Evolutionary conservation across 345 rosid species (phyloP).

Genomic region (Salix udensis): DNA sequence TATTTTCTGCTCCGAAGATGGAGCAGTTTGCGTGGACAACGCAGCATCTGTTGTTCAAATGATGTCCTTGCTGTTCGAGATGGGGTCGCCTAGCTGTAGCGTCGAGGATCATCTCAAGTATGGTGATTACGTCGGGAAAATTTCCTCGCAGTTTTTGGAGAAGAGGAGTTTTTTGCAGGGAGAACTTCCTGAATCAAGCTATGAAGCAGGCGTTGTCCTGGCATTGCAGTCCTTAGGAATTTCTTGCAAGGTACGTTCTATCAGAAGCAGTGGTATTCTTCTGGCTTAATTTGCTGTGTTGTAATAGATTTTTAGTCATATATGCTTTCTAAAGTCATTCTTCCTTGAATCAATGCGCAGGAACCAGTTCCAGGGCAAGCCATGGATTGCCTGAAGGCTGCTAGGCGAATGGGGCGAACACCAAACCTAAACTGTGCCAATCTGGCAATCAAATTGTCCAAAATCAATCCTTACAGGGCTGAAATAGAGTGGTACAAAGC

Average conservation of each 20-base stretch:
- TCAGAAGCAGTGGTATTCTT: neutral
- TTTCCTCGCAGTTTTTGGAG: conserved; percentile 37
- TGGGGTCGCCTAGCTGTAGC: conserved; percentile 28
- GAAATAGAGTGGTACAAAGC: conserved; percentile 64
- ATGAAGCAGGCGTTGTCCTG: conserved; percentile 55
- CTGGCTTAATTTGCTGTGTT: neutral
- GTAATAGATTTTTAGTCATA: neutral
- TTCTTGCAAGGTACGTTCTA: conserved; percentile 30
- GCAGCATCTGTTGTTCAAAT: conserved; percentile 43
- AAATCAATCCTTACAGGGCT: conserved; percentile 42
- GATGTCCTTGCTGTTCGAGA: conserved; percentile 47
- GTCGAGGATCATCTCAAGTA: conserved; percentile 61
- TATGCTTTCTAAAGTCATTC: neutral
- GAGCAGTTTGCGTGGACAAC: conserved; percentile 75
- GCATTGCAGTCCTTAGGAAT: conserved; percentile 66
- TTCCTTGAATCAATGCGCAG: conserved; percentile 10
- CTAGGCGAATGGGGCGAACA: conserved; percentile 39
- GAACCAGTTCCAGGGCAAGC: conserved; percentile 30
- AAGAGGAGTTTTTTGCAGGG: conserved; percentile 34
- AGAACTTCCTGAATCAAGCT: conserved; percentile 49
- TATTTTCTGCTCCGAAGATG: conserved; percentile 60
- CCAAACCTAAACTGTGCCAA: conserved; percentile 48
- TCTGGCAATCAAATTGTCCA: conserved; percentile 47
- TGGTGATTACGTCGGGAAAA: conserved; percentile 38
- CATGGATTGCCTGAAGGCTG: conserved; percentile 42